phyloP scores from a whole-genome alignment of 345 rosid genomes.

The Clausena lansium region DNA sequence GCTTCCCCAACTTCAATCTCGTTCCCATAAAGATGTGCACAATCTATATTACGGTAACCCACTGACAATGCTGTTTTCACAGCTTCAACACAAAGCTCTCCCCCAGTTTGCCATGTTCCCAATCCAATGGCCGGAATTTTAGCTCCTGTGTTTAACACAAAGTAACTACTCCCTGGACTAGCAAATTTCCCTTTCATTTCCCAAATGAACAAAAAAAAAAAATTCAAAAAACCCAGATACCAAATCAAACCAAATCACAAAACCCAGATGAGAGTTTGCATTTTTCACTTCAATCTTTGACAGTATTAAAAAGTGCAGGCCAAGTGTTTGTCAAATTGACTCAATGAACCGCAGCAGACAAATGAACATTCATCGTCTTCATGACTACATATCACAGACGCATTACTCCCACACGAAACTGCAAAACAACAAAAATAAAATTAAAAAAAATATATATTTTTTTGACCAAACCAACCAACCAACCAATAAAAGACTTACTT shows the following conservation, averaged over 20 bases:
- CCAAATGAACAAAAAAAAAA: neutral
- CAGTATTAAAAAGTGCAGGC: neutral
- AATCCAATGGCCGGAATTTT: conserved; percentile 60
- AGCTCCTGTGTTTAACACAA: conserved; percentile 56
- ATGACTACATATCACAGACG: conserved; percentile 3
- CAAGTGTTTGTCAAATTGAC: conserved; percentile 10
- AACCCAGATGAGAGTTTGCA: conserved; percentile 9
- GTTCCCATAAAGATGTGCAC: conserved; percentile 65
- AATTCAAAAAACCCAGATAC: conserved; percentile 10
- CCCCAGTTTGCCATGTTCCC: conserved; percentile 68
- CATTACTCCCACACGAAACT: conserved; percentile 6
- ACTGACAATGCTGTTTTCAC: conserved; percentile 52
- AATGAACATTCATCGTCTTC: neutral
- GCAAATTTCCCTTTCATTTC: conserved; percentile 49
- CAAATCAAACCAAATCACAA: conserved; percentile 6
- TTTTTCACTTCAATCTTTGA: conserved; percentile 1
- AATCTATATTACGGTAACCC: conserved; percentile 62
- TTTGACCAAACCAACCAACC: neutral
- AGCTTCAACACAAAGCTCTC: conserved; percentile 57
- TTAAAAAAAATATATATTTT: neutral
- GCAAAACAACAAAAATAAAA: neutral
- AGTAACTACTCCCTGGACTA: conserved; percentile 30
- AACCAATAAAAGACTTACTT: neutral
- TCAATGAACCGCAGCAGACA: conserved; percentile 16
- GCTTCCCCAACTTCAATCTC: conserved; percentile 65